These are phyloP conservation scores for Haematococcus lacustris DNA, from an alignment of 139 green algal species.

Conservation along the genomic window DNA sequence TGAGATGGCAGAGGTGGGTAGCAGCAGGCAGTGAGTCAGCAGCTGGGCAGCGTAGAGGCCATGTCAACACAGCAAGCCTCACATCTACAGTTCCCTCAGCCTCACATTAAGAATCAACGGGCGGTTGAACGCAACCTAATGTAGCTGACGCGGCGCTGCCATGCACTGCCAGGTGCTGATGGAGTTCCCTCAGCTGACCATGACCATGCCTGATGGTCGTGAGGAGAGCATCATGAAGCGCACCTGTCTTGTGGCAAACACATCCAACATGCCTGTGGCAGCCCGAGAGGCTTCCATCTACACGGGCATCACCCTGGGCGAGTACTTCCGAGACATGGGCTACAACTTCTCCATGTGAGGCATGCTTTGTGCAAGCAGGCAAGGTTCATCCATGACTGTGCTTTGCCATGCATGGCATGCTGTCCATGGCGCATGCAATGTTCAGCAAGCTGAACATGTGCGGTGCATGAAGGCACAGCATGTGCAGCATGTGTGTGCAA, in stretches of 20 bases:
- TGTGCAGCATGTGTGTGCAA: neutral
- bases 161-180: constrained; percentile 83
- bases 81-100: too few relatives aligned
- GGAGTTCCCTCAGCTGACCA: constrained; percentile 95
- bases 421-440: too few relatives aligned
- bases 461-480: too few relatives aligned
- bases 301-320: constrained; percentile 97
- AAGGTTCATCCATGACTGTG: too few relatives aligned
- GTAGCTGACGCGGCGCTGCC: too few relatives aligned
- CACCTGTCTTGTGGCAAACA: constrained; percentile 97
- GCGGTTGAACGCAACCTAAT: too few relatives aligned
- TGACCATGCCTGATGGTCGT: constrained; percentile 92
- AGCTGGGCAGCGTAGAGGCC: too few relatives aligned
- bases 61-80: too few relatives aligned
- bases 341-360: constrained; percentile 79
- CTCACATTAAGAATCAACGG: too few relatives aligned
- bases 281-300: constrained; percentile 99
- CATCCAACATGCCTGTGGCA: constrained; percentile 98
- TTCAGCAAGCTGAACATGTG: too few relatives aligned
- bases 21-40: too few relatives aligned
- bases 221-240: constrained; percentile 99
- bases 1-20: constrained; percentile 77
- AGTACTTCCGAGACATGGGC: constrained; percentile 99
- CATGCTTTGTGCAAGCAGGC: neutral
- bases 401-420: too few relatives aligned